These are phyloP conservation scores for Spergularia marina DNA, from an alignment of 148 eudicot species.

Conservation along the genomic window DNA sequence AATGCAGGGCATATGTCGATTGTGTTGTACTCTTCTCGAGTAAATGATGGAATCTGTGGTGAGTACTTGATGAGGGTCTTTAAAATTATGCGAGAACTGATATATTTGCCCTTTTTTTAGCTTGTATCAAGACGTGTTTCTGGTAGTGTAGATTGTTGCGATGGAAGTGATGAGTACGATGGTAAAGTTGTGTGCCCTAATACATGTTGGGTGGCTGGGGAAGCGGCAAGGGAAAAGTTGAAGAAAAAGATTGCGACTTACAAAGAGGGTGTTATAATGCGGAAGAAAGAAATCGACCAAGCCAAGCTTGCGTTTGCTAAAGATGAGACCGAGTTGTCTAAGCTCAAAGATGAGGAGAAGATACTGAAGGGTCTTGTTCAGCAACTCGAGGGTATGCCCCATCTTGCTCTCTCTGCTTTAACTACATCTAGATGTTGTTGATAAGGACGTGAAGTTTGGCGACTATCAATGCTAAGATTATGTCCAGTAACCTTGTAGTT, in stretches of 20 bases:
- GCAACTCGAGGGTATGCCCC: constrained; percentile 70
- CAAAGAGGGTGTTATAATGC: constrained; percentile 63
- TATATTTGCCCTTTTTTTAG: constrained; percentile 19
- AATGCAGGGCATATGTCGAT: constrained; percentile 84
- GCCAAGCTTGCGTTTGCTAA: constrained; percentile 66
- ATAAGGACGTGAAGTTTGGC: neutral
- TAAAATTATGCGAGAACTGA: constrained; percentile 3
- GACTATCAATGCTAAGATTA: neutral
- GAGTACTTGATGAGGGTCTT: constrained; percentile 26
- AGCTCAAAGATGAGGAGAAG: constrained; percentile 80
- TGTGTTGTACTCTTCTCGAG: constrained; percentile 70
- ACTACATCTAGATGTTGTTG: neutral
- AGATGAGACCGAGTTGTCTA: constrained; percentile 73
- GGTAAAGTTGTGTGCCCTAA: constrained; percentile 72
- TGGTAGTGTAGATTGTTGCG: constrained; percentile 79
- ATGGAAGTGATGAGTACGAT: constrained; percentile 97
- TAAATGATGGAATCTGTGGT: constrained; percentile 98
- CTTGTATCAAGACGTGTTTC: constrained; percentile 14
- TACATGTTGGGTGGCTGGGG: constrained; percentile 99
- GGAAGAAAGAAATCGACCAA: constrained; percentile 73
- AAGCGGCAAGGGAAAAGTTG: constrained; percentile 87
- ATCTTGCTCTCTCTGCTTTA: constrained; percentile 3
- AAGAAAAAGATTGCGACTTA: constrained; percentile 75
- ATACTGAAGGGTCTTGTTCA: constrained; percentile 75
- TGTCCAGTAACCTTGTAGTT: neutral